Conservation (phyloP, 2,329 filamentous ascomycete species). For the Sporothrix pseudoabietina region DNA sequence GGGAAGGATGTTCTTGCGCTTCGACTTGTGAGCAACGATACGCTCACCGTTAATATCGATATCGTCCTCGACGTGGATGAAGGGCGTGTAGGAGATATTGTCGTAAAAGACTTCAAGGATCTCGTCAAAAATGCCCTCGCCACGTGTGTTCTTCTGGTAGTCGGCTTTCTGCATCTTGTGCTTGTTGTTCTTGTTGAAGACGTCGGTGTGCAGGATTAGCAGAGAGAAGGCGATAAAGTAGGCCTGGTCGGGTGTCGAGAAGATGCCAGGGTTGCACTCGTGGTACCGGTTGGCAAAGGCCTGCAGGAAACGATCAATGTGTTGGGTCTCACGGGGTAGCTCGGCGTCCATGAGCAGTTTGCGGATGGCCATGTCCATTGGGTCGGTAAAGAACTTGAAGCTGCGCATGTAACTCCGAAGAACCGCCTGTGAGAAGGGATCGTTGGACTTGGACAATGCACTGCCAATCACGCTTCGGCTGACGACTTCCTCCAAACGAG, state of each 20-base stretch:
- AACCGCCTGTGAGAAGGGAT: conserved; percentile 80
- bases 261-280: conserved; percentile 97
- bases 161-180: conserved; percentile 97
- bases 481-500: conserved; percentile 77
- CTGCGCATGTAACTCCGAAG: conserved; percentile 93
- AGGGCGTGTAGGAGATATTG: conserved; percentile 97
- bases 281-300: conserved; percentile 96
- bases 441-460: conserved; percentile 80
- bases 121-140: conserved; percentile 90
- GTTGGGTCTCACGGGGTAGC: conserved; percentile 93
- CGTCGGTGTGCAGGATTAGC: conserved; percentile 92
- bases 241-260: conserved; percentile 86
- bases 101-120: conserved; percentile 96
- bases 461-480: conserved; percentile 82
- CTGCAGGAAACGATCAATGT: conserved; percentile 92
- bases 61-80: conserved; percentile 96
- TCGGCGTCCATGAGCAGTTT: conserved; percentile 97
- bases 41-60: conserved; percentile 76
- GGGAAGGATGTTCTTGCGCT: conserved; percentile 70
- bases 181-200: conserved; percentile 99
- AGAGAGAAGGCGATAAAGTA: conserved; percentile 98
- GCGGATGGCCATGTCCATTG: conserved; percentile 95
- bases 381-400: conserved; percentile 93
- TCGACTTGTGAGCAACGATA: conserved; percentile 69
- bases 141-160: conserved; percentile 91